Evolutionary conservation across 192 early-diverging fungal genomes (phyloP).

Genomic region (Coemansia sp.): DNA sequence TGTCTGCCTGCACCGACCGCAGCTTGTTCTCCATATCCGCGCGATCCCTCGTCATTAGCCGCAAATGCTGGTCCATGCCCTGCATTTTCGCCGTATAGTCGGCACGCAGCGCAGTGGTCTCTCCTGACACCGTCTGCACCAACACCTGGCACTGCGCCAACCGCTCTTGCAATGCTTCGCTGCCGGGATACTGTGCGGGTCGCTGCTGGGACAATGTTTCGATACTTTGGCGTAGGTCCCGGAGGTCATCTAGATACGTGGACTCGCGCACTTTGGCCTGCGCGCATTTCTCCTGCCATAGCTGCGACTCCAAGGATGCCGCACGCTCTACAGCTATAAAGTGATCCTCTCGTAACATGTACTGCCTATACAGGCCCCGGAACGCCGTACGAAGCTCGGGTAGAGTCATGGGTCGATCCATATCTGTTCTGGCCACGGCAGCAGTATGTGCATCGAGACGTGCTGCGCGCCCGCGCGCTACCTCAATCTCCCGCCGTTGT

Average conservation of each 20-base stretch:
- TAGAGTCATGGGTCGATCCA: neutral
- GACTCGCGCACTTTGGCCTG: neutral
- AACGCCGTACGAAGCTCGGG: neutral
- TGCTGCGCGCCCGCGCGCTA: slow-evolving; percentile 18
- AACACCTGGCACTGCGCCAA: neutral
- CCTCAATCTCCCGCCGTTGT: slow-evolving; percentile 12
- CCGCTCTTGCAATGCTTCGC: neutral
- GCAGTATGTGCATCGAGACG: slow-evolving; percentile 15
- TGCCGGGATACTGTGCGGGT: neutral
- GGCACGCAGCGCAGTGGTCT: neutral
- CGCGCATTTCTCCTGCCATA: slow-evolving; percentile 20
- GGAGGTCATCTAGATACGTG: neutral
- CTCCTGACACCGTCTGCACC: neutral
- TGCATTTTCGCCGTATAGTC: slow-evolving; percentile 1
- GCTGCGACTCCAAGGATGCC: slow-evolving; percentile 7
- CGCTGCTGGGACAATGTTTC: neutral
- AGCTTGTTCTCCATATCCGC: neutral
- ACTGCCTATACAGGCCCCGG: slow-evolving; percentile 17
- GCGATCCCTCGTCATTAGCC: neutral
- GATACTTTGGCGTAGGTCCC: neutral
- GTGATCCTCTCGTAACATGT: slow-evolving; percentile 22
- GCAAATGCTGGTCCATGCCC: neutral
- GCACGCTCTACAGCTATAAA: slow-evolving; percentile 10
- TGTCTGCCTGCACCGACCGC: neutral
- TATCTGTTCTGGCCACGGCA: slow-evolving; percentile 1